Base-by-base conservation (phyloP, 1,284 basidiomycete species). In the Cryptococcus floricola region DNA sequence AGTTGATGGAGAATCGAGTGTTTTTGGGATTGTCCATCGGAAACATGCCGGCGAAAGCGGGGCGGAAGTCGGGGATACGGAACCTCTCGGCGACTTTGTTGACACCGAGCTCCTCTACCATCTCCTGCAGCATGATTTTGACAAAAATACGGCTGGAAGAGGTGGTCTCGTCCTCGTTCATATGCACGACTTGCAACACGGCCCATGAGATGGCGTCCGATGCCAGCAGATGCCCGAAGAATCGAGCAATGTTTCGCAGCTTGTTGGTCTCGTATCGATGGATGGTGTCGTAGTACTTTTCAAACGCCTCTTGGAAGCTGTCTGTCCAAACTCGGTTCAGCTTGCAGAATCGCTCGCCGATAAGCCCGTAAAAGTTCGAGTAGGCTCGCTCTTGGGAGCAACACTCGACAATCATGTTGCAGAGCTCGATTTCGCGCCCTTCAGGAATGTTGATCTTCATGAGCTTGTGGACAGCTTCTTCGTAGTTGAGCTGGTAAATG, bases 321-420 rank as follows among this genome's bases (percentile, higher is more conserved):
- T 93, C 91, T 44, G 87, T 89, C 94, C 95, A 98, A 10, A 90
- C 82, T 28, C 91, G 87, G 75, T 96, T 93, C 64, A 98, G 82
- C 78, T 96, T 96, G 80, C 89, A 89, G 79, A 98, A 93, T 12
- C 95, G 87, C 77, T 98, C 95, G 52, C 92, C 93, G 66, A 97
- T 85, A 38, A 97, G 85, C 19, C 95, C 95, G 72, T 95, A 98
- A 81, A 97, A 98, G 42, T 85, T 91, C 10, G 89, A 89, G 76
- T 97, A 98, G 0, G 95, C 94, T 5, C 95, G 88, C 75, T 98
- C 95, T 80, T 98, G 95, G 3, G 95, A 98, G 74, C 95, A 98
- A 87, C 95, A 98, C 72, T 98, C 95, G 76, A 98, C 88, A 58
- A 98, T 84, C 95, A 98, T 98, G 81, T 98, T 98, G 77, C 90